A percentile compares a stretch with the other conserved stretches of the same genome.
phyloP scores from a whole-genome alignment of 163 green algal genomes.

The Botryococcus braunii region DNA sequence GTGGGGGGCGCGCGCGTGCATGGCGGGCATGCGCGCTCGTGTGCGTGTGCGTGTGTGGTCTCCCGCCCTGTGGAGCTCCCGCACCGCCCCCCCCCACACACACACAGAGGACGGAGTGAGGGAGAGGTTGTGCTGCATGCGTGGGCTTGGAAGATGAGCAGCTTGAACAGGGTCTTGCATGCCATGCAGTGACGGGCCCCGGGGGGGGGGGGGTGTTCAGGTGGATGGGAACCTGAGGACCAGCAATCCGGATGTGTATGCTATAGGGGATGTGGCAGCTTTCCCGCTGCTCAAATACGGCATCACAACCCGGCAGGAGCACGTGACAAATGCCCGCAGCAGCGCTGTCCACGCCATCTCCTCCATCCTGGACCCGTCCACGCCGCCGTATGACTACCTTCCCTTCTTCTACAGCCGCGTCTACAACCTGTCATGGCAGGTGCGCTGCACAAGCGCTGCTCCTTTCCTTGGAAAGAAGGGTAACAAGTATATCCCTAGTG shows the following conservation, averaged over 20 bases:
- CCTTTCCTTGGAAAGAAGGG: too few species aligned
- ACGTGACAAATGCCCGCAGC: slow-evolving; percentile 14
- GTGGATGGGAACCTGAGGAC: slow-evolving; percentile 52
- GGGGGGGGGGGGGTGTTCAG: slow-evolving; percentile 27
- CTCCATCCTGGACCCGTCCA: slow-evolving; percentile 19
- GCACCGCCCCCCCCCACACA: too few species aligned
- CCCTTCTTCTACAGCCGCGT: slow-evolving; percentile 89
- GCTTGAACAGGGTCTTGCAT: too few species aligned
- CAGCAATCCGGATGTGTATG: slow-evolving; percentile 66
- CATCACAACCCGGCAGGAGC: slow-evolving; percentile 28
- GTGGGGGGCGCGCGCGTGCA: too few species aligned
- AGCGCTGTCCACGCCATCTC: slow-evolving; percentile 5
- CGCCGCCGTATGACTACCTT: slow-evolving; percentile 74
- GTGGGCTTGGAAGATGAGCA: too few species aligned
- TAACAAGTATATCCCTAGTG: too few species aligned
- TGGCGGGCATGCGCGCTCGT: too few species aligned
- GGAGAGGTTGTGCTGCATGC: too few species aligned
- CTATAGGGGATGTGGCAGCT: slow-evolving; percentile 81
- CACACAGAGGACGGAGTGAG: too few species aligned
- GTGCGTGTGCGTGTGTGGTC: too few species aligned
- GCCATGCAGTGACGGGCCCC: too few species aligned
- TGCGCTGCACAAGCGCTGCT: slow-evolving; percentile 10
- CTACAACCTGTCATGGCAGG: slow-evolving; percentile 79
- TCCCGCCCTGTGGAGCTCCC: too few species aligned
- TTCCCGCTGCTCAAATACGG: slow-evolving; percentile 60